Evolutionary conservation across 768 basidiomycete genomes (phyloP).

Genomic region (Chalciporus sphaerocephalus): DNA sequence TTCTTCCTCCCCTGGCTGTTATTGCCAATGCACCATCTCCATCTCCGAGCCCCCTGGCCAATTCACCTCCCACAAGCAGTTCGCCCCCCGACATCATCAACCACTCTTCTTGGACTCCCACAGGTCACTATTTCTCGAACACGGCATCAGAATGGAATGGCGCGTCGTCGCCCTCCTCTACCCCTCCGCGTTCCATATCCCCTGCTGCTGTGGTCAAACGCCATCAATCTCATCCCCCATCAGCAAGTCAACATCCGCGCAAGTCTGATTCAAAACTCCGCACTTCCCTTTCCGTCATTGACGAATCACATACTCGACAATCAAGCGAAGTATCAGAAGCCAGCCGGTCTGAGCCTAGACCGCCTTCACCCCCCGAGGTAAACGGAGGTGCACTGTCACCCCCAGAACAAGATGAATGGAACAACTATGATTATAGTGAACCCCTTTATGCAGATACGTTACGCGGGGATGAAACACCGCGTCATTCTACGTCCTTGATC

Average conservation of each 20-base stretch:
- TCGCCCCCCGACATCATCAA: constrained; percentile 32
- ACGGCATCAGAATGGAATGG: constrained; percentile 57
- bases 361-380: constrained; percentile 28
- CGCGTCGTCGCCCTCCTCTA: constrained; percentile 34
- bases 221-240: constrained; percentile 49
- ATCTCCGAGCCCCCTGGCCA: constrained; percentile 55
- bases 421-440: constrained; percentile 38
- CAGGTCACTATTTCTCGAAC: constrained; percentile 44
- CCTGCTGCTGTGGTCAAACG: constrained; percentile 42
- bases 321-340: constrained; percentile 23
- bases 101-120: constrained; percentile 50
- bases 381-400: constrained; percentile 19
- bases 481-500: constrained; percentile 33
- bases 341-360: constrained; percentile 17
- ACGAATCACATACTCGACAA: constrained; percentile 48
- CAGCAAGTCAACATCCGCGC: constrained; percentile 37
- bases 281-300: constrained; percentile 66
- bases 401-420: constrained; percentile 36
- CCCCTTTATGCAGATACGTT: constrained; percentile 30
- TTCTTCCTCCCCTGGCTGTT: constrained; percentile 78
- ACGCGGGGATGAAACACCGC: constrained; percentile 45
- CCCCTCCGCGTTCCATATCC: constrained; percentile 49
- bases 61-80: constrained; percentile 37
- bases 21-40: constrained; percentile 64
- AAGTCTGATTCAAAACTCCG: constrained; percentile 68